Evolutionary conservation across 177 flowering plant species (phyloP).

Genomic region (Tripterygium wilfordii): DNA sequence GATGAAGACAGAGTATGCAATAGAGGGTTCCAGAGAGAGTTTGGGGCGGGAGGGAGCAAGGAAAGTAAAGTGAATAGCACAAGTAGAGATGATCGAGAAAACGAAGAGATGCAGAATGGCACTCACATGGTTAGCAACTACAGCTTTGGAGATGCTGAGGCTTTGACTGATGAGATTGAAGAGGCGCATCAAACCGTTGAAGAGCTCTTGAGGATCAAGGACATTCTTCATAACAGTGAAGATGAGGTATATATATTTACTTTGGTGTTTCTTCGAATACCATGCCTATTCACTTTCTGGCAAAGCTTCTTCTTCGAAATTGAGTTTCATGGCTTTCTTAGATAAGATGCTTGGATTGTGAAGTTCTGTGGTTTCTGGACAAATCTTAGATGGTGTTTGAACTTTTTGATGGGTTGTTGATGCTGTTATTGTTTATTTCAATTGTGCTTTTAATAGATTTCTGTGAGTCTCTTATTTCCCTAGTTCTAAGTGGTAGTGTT

Average conservation of each 20-base stretch:
- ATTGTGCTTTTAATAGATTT: not conserved
- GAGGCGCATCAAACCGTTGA: constrained; percentile 46
- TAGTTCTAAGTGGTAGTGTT: constrained; percentile 1
- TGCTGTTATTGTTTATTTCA: not conserved
- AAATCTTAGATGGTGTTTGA: too few species aligned
- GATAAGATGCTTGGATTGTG: not conserved
- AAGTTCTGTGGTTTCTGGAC: not conserved
- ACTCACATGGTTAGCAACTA: constrained; percentile 34
- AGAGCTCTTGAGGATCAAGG: constrained; percentile 82
- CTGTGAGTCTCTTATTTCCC: not conserved
- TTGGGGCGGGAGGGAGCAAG: constrained; percentile 38
- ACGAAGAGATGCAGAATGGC: constrained; percentile 16
- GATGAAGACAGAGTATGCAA: constrained; percentile 15
- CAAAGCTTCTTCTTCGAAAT: too few species aligned
- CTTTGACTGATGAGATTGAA: constrained; percentile 84
- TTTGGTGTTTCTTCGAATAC: too few species aligned
- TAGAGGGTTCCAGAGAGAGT: constrained; percentile 21
- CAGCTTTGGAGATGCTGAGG: constrained; percentile 84
- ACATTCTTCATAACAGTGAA: constrained; percentile 37
- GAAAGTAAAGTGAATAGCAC: constrained; percentile 56
- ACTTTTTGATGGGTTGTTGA: not conserved
- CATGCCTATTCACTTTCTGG: too few species aligned
- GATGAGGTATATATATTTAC: constrained; percentile 74
- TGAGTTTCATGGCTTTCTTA: too few species aligned
- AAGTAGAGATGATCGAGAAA: constrained; percentile 28